A percentile compares a stretch with the other conserved stretches of the same genome.
These are phyloP conservation scores for Cordyceps farinosa DNA, from an alignment of 2,329 filamentous ascomycete species.

Conservation along the genomic window DNA sequence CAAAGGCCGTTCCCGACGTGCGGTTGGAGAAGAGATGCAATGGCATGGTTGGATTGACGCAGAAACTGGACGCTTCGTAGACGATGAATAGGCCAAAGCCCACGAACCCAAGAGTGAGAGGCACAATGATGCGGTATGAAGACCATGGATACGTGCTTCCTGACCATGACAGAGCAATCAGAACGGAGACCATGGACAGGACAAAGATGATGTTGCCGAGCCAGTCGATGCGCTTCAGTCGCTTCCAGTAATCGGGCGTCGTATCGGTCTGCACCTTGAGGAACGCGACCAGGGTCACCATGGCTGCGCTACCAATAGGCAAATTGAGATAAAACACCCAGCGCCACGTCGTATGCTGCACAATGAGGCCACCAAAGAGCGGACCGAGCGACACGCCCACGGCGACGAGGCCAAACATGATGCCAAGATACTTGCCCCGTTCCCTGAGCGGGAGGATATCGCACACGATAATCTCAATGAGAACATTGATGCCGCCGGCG, in stretches of 20 bases:
- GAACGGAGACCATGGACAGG: constrained; percentile 18
- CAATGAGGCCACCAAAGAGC: constrained; percentile 28
- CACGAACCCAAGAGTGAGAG: too few species aligned
- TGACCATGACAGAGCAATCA: too few species aligned
- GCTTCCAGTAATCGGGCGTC: constrained; percentile 24
- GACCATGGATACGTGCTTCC: too few species aligned
- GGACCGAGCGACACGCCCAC: constrained; percentile 24
- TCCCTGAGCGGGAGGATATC: constrained; percentile 23
- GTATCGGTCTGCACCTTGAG: constrained; percentile 23
- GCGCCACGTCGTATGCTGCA: constrained; percentile 25
- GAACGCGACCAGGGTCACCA: constrained; percentile 25
- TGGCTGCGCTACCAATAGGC: constrained; percentile 24
- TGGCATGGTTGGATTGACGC: too few species aligned
- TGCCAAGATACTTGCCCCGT: too few species aligned
- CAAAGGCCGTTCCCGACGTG: constrained; percentile 22
- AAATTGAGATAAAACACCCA: constrained; percentile 30
- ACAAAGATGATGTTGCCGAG: constrained; percentile 31
- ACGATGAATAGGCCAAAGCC: too few species aligned
- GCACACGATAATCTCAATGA: constrained; percentile 25
- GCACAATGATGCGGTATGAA: too few species aligned
- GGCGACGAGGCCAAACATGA: constrained; percentile 26
- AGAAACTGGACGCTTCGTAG: too few species aligned
- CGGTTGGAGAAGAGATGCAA: constrained; percentile 29
- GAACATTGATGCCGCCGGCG: constrained; percentile 42
- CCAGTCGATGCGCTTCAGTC: constrained; percentile 10